Percentiles rank a stretch among this genome's conserved stretches.
Evolutionary conservation across 345 rosid genomes (phyloP).

Genomic region (Lepidium sativum): DNA sequence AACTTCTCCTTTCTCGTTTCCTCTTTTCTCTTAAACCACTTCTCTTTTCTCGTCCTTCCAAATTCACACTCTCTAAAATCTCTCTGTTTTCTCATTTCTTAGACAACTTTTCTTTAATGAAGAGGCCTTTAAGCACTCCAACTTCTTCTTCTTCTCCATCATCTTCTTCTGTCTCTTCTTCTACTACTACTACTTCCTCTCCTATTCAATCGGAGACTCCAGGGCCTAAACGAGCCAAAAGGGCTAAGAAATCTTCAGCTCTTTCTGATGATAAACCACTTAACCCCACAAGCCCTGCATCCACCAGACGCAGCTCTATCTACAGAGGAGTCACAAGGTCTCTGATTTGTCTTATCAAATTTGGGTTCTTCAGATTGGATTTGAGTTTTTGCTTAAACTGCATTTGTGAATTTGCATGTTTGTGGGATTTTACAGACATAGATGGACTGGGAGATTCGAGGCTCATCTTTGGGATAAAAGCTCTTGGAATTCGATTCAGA

Average conservation of each 20-base stretch:
- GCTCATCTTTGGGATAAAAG: slow-evolving; percentile 98
- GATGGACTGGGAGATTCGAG: slow-evolving; percentile 98
- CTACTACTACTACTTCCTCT: slow-evolving; percentile 36
- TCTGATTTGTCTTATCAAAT: not conserved
- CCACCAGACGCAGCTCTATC: slow-evolving; percentile 68
- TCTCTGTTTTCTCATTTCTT: not conserved
- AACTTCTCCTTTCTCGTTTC: slow-evolving; percentile 21
- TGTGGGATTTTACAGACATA: slow-evolving; percentile 43
- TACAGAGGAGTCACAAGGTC: slow-evolving; percentile 97
- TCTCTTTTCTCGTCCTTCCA: not conserved
- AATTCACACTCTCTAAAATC: not conserved
- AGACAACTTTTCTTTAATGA: slow-evolving; percentile 39
- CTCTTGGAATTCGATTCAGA: slow-evolving; percentile 83
- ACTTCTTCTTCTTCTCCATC: slow-evolving; percentile 36
- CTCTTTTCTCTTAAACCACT: slow-evolving; percentile 64
- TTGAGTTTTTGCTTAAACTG: not conserved
- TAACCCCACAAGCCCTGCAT: slow-evolving; percentile 21
- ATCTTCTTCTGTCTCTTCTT: slow-evolving; percentile 34
- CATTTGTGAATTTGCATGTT: slow-evolving; percentile 41
- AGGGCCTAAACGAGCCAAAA: slow-evolving; percentile 45
- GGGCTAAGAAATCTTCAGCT: slow-evolving; percentile 22
- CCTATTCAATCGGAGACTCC: slow-evolving; percentile 20
- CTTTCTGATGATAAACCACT: slow-evolving; percentile 20
- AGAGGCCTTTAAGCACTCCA: slow-evolving; percentile 36
- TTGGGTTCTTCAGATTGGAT: slow-evolving; percentile 8